Conservation (phyloP, 140 eudicot species). For the Stevia rebaudiana region DNA sequence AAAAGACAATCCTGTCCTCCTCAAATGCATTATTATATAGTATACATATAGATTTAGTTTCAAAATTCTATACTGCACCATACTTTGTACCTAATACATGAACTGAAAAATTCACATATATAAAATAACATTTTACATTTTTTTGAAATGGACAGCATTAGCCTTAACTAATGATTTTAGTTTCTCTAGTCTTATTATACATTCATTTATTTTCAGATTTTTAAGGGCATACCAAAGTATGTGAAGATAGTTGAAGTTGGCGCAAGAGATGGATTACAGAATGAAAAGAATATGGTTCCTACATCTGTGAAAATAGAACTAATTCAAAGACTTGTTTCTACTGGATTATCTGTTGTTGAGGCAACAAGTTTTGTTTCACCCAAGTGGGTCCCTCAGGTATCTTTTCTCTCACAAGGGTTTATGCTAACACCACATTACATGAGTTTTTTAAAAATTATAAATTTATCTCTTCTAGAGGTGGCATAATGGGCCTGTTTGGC, state of each 20-base stretch:
- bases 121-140: too few species aligned
- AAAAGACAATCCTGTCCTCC: too few species aligned
- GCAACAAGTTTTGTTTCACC: constrained; percentile 93
- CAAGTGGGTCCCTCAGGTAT: constrained; percentile 97
- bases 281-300: constrained; percentile 63
- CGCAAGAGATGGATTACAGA: constrained; percentile 81
- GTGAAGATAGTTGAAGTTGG: constrained; percentile 96
- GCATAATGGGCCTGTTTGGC: neutral
- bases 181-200: too few species aligned
- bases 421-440: neutral
- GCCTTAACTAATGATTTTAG: too few species aligned
- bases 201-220: constrained; percentile 28
- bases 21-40: too few species aligned
- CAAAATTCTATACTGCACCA: neutral
- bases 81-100: neutral
- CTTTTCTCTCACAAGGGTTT: neutral
- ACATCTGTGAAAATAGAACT: constrained; percentile 64
- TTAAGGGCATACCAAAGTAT: constrained; percentile 54
- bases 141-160: too few species aligned
- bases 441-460: neutral
- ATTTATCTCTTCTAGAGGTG: neutral
- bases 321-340: constrained; percentile 55
- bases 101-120: neutral
- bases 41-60: too few species aligned
- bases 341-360: constrained; percentile 74